Evolutionary conservation across 495 filamentous ascomycete species (phyloP).

Genomic region (Polyplosphaeria fusca): DNA sequence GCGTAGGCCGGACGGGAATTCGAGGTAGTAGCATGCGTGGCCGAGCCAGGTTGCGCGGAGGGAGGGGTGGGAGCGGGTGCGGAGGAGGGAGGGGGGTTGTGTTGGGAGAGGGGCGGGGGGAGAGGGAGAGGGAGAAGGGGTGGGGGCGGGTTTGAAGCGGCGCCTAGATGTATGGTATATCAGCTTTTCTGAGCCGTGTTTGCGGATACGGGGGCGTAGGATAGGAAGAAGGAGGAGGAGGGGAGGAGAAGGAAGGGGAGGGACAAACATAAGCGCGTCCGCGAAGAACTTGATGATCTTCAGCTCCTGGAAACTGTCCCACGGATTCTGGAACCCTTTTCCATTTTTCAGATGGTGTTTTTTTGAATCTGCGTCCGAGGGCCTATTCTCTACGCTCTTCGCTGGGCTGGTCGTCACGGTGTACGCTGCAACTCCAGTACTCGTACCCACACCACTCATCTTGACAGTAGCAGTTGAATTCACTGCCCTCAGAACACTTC

Average conservation of each 20-base stretch:
- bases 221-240: background rate
- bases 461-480: constrained; percentile 2
- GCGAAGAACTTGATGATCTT: no score
- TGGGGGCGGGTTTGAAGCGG: background rate
- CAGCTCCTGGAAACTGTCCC: constrained; percentile 37
- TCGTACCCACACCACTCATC: constrained; percentile 19
- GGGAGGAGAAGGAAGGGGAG: no score
- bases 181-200: no score
- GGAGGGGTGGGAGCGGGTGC: constrained; percentile 51
- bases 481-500: background rate
- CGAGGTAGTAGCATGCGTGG: constrained; percentile 90
- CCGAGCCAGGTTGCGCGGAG: constrained; percentile 95
- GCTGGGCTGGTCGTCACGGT: constrained; percentile 52
- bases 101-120: constrained; percentile 64
- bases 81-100: constrained; percentile 68
- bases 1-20: constrained; percentile 82
- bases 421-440: constrained; percentile 38
- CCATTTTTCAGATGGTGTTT: constrained; percentile 58
- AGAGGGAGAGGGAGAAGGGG: background rate
- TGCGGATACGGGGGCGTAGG: no score
- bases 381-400: constrained; percentile 43
- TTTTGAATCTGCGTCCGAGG: constrained; percentile 54
- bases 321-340: constrained; percentile 60
- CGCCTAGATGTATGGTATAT: background rate
- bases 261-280: no score